These are phyloP conservation scores for Tremella yokohamensis DNA, from an alignment of 768 basidiomycete species.

Conservation along the genomic window DNA sequence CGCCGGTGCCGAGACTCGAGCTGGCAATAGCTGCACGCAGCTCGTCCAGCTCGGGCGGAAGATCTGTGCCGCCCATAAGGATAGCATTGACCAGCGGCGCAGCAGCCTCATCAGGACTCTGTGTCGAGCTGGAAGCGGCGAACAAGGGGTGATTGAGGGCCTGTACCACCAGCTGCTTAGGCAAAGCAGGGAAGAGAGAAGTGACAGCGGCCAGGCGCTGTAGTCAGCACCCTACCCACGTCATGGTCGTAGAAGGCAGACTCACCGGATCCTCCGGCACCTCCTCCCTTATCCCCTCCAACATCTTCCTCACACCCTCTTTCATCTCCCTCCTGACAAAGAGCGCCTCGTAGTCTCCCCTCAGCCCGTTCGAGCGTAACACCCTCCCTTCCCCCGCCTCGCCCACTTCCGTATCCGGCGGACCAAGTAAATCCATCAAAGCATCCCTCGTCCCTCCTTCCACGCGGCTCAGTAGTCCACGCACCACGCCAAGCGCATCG, in stretches of 20 bases:
- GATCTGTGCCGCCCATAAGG: constrained; percentile 58
- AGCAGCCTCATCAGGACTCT: constrained; percentile 22
- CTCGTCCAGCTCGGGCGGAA: constrained; percentile 67
- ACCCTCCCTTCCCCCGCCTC: background rate
- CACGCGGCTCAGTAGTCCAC: background rate
- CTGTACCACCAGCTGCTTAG: constrained; percentile 29
- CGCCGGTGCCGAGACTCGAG: constrained; percentile 40
- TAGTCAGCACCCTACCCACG: constrained; percentile 7
- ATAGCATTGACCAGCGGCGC: constrained; percentile 43
- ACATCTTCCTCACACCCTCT: constrained; percentile 4
- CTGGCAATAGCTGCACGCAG: constrained; percentile 42
- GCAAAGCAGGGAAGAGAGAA: constrained; percentile 41
- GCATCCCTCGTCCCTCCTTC: constrained; percentile 16
- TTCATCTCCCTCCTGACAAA: constrained; percentile 7
- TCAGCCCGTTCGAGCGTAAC: constrained; percentile 1
- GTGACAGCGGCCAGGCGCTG: constrained; percentile 35
- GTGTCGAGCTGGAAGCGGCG: constrained; percentile 21
- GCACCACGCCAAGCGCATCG: background rate
- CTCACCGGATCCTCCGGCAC: constrained; percentile 1
- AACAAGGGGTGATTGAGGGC: constrained; percentile 43
- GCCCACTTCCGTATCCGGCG: background rate
- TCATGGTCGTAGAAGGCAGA: background rate
- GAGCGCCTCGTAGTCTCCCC: constrained; percentile 15
- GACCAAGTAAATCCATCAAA: constrained; percentile 9
- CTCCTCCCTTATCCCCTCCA: constrained; percentile 1